phyloP scores from a whole-genome alignment of 2,329 filamentous ascomycete species.

The Ambrosiella xylebori region DNA sequence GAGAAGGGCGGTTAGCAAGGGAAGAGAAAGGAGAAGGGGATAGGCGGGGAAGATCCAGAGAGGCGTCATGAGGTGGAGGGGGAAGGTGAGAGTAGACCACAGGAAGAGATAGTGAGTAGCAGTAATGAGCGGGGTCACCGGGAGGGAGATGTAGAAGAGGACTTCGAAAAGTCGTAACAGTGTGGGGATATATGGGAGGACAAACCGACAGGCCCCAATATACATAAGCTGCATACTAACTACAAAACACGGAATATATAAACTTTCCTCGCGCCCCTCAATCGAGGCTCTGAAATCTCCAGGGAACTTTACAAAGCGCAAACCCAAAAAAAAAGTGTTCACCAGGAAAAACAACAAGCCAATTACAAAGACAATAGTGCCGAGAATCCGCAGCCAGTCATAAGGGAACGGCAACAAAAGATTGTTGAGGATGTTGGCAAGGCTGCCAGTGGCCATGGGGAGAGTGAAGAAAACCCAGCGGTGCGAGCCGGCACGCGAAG shows the following conservation, averaged over 20 bases:
- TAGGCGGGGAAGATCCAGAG: slow-evolving; percentile 82
- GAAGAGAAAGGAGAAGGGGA: slow-evolving; percentile 58
- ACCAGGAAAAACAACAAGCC: slow-evolving; percentile 45
- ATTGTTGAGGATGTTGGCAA: neutral
- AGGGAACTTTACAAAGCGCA: slow-evolving; percentile 36
- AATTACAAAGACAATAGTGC: slow-evolving; percentile 42
- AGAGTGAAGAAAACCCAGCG: neutral
- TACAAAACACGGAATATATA: slow-evolving; percentile 56
- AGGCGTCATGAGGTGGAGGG: slow-evolving; percentile 71
- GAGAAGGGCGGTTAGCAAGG: slow-evolving; percentile 47
- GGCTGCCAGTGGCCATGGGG: neutral
- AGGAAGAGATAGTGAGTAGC: slow-evolving; percentile 58
- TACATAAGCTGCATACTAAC: slow-evolving; percentile 56
- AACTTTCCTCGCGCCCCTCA: slow-evolving; percentile 56
- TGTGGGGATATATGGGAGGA: slow-evolving; percentile 46
- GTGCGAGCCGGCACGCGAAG: neutral
- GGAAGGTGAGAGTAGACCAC: slow-evolving; percentile 41
- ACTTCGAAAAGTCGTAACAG: slow-evolving; percentile 41
- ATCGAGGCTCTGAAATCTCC: slow-evolving; percentile 38
- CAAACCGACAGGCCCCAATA: slow-evolving; percentile 66
- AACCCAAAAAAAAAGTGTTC: slow-evolving; percentile 45
- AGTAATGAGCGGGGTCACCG: slow-evolving; percentile 48
- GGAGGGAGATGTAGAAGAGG: slow-evolving; percentile 59
- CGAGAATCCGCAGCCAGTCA: slow-evolving; percentile 31
- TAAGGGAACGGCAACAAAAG: neutral